Percentiles rank a stretch among this genome's conserved stretches.
Conservation (phyloP, 2,329 filamentous ascomycete genomes). For the Rosellinia necatrix region DNA sequence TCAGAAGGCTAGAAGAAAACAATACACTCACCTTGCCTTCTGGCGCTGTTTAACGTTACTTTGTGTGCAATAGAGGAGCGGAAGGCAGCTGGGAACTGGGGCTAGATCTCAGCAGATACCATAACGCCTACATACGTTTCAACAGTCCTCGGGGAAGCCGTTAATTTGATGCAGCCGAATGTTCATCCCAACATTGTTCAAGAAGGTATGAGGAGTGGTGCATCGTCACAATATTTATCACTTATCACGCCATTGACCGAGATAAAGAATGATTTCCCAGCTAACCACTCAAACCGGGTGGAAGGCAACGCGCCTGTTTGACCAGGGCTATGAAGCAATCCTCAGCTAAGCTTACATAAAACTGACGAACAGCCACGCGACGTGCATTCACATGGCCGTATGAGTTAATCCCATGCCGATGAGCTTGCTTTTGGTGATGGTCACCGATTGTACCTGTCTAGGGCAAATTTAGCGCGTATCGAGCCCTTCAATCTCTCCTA, state of each 20-base stretch:
- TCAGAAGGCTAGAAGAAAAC: neutral
- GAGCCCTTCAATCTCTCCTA: neutral
- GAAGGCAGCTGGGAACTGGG: no score
- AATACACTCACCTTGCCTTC: no score
- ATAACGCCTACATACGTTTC: no score
- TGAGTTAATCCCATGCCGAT: slow-evolving; percentile 2
- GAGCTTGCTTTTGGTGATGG: neutral
- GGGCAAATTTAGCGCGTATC: slow-evolving; percentile 1
- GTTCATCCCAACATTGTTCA: neutral
- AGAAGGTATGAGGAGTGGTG: neutral
- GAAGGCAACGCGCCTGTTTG: slow-evolving; percentile 20
- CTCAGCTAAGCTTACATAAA: neutral
- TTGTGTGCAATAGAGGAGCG: no score
- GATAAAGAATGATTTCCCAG: slow-evolving; percentile 17
- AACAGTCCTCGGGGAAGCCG: no score
- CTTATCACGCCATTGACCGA: neutral
- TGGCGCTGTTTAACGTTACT: no score
- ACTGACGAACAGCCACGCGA: neutral
- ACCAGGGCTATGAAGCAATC: slow-evolving; percentile 3
- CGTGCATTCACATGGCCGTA: neutral
- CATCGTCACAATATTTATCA: neutral
- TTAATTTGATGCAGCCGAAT: neutral
- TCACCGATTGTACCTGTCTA: slow-evolving; percentile 9
- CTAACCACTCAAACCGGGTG: slow-evolving; percentile 8
- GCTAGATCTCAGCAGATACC: no score